phyloP scores from a whole-genome alignment of 495 filamentous ascomycete genomes.

The Penicillium canariense region DNA sequence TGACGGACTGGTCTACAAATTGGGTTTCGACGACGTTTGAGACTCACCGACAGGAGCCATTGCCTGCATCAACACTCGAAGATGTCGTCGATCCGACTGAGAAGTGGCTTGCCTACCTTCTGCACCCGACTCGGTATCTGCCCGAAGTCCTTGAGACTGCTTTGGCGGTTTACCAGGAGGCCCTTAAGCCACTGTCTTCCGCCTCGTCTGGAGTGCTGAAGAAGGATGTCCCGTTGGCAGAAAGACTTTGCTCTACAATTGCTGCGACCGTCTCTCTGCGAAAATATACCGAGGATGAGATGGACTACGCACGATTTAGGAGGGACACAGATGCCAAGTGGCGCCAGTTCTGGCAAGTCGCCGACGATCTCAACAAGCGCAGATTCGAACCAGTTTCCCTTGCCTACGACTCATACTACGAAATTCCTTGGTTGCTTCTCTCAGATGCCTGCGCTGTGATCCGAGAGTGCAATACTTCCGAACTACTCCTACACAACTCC shows the following conservation, averaged over 20 bases:
- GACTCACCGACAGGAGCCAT: constrained; percentile 49
- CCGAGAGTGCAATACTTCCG: constrained; percentile 73
- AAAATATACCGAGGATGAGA: constrained; percentile 57
- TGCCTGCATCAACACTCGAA: constrained; percentile 53
- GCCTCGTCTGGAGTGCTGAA: constrained; percentile 31
- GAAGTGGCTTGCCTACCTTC: constrained; percentile 59
- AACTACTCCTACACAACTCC: constrained; percentile 57
- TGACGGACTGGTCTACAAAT: constrained; percentile 58
- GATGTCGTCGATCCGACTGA: constrained; percentile 58
- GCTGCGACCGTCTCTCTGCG: constrained; percentile 60
- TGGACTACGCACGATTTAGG: constrained; percentile 71
- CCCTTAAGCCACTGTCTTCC: constrained; percentile 43
- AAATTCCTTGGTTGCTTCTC: constrained; percentile 78
- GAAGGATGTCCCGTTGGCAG: constrained; percentile 54
- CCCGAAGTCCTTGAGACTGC: constrained; percentile 78
- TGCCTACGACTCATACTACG: constrained; percentile 64
- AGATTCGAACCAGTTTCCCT: constrained; percentile 76
- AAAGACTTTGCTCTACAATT: constrained; percentile 68
- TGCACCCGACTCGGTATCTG: constrained; percentile 77
- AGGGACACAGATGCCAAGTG: constrained; percentile 76
- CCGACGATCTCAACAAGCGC: constrained; percentile 81
- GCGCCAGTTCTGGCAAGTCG: constrained; percentile 82
- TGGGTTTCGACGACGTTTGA: constrained; percentile 75
- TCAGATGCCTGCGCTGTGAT: constrained; percentile 76
- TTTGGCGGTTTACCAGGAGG: constrained; percentile 68